Evolutionary conservation across 495 filamentous ascomycete species (phyloP).

Genomic region (Daldinia loculata): DNA sequence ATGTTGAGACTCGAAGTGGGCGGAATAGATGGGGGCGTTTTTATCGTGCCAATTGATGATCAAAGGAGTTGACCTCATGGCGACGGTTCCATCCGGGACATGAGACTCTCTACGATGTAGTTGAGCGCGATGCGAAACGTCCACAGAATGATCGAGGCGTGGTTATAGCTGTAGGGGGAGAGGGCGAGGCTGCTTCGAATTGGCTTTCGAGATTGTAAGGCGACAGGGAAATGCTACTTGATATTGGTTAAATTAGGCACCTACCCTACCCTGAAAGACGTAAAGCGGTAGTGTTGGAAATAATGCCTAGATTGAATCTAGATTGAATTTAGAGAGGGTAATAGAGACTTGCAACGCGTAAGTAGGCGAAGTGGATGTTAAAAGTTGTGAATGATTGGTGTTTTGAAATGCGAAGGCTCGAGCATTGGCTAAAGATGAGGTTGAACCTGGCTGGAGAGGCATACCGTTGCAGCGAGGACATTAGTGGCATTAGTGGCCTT

Average conservation of each 20-base stretch:
- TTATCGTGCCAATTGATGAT: conserved; percentile 97
- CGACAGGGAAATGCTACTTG: conserved; percentile 2
- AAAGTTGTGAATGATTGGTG: conserved; percentile 15
- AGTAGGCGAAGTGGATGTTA: conserved; percentile 9
- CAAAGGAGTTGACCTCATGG: conserved; percentile 89
- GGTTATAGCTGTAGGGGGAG: neutral
- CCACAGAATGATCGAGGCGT: neutral
- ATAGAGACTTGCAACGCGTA: neutral
- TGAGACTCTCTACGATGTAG: conserved; percentile 19
- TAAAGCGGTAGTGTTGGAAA: neutral
- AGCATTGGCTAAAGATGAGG: conserved; percentile 34
- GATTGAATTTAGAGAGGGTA: neutral
- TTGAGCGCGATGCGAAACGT: conserved; percentile 2
- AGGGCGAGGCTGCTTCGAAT: conserved; percentile 26
- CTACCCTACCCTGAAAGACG: neutral
- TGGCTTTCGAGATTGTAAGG: conserved; percentile 12
- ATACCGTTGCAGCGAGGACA: neutral
- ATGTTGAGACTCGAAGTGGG: conserved; percentile 87
- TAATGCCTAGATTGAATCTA: neutral
- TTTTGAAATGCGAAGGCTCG: conserved; percentile 28
- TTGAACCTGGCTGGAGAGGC: conserved; percentile 17
- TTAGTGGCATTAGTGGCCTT: neutral
- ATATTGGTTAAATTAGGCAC: conserved; percentile 12
- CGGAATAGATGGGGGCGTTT: conserved; percentile 92
- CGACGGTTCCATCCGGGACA: conserved; percentile 47